phyloP scores from a whole-genome alignment of 2,329 filamentous ascomycete species.

The Blastomyces parvus region DNA sequence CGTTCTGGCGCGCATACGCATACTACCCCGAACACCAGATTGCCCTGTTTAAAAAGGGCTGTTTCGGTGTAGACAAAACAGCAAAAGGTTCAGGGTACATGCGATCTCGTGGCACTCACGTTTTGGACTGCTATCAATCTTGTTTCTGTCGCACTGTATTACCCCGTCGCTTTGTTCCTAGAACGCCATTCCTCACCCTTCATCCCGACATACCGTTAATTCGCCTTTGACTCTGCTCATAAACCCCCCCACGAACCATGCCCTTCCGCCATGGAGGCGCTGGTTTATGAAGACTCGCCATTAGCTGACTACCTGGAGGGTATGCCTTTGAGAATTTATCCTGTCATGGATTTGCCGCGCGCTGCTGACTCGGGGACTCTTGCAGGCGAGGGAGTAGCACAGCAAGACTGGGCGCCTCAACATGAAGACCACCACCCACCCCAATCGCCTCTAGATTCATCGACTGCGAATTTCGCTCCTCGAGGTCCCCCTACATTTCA shows the following conservation, averaged over 20 bases:
- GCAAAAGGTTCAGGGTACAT: neutral
- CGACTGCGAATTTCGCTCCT: constrained; percentile 38
- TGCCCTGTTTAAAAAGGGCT: neutral
- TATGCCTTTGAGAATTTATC: constrained; percentile 34
- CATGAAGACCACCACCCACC: constrained; percentile 20
- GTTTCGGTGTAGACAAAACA: neutral
- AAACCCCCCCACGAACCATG: constrained; percentile 10
- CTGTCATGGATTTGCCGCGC: constrained; percentile 8
- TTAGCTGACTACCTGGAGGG: constrained; percentile 85
- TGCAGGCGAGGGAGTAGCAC: constrained; percentile 39
- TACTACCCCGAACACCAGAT: neutral
- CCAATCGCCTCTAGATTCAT: constrained; percentile 14
- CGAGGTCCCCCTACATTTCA: constrained; percentile 42
- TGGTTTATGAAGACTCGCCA: constrained; percentile 78
- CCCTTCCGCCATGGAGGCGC: constrained; percentile 61
- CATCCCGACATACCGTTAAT: neutral
- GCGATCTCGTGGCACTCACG: neutral
- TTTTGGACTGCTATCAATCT: neutral
- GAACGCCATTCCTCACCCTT: neutral
- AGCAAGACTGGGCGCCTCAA: constrained; percentile 31
- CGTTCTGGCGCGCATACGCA: neutral
- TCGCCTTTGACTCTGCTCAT: neutral
- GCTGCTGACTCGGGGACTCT: constrained; percentile 12
- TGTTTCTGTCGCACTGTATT: neutral
- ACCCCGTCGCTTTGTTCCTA: neutral